Evolutionary conservation across 768 basidiomycete species (phyloP).

Genomic region (Stropharia rugosoannulata): DNA sequence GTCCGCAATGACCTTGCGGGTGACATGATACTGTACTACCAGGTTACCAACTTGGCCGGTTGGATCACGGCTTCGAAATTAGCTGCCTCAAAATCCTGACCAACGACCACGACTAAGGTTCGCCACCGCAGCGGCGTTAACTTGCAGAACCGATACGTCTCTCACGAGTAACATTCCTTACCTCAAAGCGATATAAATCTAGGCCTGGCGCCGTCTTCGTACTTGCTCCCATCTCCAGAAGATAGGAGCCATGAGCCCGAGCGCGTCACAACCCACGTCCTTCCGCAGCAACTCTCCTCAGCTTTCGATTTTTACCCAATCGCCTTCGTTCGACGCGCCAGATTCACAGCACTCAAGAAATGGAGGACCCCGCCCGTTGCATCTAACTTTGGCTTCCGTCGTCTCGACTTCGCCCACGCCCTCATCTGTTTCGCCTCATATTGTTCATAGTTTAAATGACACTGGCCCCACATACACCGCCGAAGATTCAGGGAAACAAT

Average conservation of each 20-base stretch:
- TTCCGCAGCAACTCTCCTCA: slow-evolving; percentile 1
- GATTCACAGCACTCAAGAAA: slow-evolving; percentile 9
- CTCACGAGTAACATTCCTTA: background rate
- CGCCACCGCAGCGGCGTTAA: background rate
- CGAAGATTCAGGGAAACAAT: background rate
- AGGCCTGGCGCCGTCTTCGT: background rate
- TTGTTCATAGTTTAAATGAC: background rate
- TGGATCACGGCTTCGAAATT: background rate
- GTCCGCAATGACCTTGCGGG: too few species aligned
- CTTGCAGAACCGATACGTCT: background rate
- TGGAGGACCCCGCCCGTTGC: slow-evolving; percentile 46
- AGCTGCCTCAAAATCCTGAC: background rate
- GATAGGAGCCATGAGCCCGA: slow-evolving; percentile 2
- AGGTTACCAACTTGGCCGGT: too few species aligned
- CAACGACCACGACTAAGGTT: background rate
- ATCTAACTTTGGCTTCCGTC: slow-evolving; percentile 39
- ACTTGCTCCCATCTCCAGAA: background rate
- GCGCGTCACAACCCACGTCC: slow-evolving; percentile 4
- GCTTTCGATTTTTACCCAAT: background rate
- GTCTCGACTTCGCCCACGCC: slow-evolving; percentile 16
- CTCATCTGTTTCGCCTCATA: slow-evolving; percentile 3
- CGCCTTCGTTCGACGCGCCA: slow-evolving; percentile 2
- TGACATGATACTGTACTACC: too few species aligned
- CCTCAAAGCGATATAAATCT: background rate
- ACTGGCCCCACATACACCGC: background rate